Percentiles rank a stretch among this genome's conserved stretches.
These are phyloP conservation scores for Omphalotus guepiniiformis DNA, from an alignment of 768 basidiomycete genomes.

Conservation along the genomic window DNA sequence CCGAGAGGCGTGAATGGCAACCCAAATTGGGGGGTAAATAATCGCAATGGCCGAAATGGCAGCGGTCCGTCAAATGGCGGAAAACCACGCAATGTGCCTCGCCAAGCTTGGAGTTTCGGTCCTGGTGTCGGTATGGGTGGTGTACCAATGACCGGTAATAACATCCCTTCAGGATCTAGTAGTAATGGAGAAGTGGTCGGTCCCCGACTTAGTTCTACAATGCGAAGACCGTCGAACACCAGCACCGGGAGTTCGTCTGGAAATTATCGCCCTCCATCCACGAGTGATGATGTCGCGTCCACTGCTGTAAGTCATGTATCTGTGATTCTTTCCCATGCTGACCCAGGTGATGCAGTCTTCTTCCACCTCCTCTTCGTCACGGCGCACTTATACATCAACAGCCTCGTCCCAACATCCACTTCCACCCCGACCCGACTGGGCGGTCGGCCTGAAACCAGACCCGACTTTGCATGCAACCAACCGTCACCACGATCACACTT, in stretches of 20 bases:
- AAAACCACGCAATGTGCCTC: conserved; percentile 21
- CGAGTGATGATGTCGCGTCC: conserved; percentile 72
- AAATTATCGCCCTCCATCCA: conserved; percentile 51
- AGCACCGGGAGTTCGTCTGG: conserved; percentile 42
- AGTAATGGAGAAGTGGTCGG: conserved; percentile 49
- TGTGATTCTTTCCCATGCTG: conserved; percentile 7
- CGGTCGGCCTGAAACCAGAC: conserved; percentile 77
- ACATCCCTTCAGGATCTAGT: conserved; percentile 17
- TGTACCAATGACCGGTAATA: conserved; percentile 22
- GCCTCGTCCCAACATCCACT: conserved; percentile 72
- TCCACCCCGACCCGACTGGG: conserved; percentile 85
- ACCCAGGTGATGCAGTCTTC: conserved; percentile 49
- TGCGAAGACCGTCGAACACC: conserved; percentile 50
- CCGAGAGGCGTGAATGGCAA: conserved; percentile 12
- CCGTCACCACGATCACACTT: conserved; percentile 50
- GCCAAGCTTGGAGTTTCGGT: conserved; percentile 68
- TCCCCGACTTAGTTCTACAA: conserved; percentile 57
- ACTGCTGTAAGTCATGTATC: conserved; percentile 55
- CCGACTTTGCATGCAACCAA: conserved; percentile 55
- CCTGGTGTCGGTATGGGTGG: conserved; percentile 55
- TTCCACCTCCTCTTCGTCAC: conserved; percentile 76
- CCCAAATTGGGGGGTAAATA: conserved; percentile 3
- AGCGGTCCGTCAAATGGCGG: not conserved
- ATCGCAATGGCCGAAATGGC: conserved; percentile 15
- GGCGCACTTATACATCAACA: conserved; percentile 70